These are phyloP conservation scores for Cladosporium sphaerospermum DNA, from an alignment of 2,329 filamentous ascomycete genomes.

Conservation along the genomic window DNA sequence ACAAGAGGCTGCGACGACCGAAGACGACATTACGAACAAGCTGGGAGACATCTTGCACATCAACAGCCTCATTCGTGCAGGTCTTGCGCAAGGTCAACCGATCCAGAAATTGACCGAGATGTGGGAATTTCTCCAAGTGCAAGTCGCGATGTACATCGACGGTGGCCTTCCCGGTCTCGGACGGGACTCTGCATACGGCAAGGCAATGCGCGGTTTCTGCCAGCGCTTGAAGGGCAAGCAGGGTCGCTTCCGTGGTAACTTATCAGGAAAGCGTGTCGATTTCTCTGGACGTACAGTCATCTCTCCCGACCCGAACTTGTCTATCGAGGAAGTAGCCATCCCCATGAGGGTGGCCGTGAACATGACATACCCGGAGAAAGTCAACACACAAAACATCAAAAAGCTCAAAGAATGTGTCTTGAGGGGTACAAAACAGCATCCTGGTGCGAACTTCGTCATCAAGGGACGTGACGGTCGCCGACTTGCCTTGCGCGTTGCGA, in stretches of 20 bases:
- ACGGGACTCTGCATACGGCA: constrained; percentile 77
- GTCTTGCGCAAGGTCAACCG: constrained; percentile 74
- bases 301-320: constrained; percentile 89
- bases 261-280: constrained; percentile 97
- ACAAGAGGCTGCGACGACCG: constrained; percentile 87
- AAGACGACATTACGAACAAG: constrained; percentile 95
- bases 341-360: constrained; percentile 91
- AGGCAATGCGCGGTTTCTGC: constrained; percentile 86
- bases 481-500: constrained; percentile 57
- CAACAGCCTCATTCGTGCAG: constrained; percentile 78
- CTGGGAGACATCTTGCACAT: constrained; percentile 94
- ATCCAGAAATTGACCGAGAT: constrained; percentile 92
- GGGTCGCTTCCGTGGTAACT: constrained; percentile 90
- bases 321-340: constrained; percentile 89
- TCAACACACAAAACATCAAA: constrained; percentile 75
- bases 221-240: constrained; percentile 96
- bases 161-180: constrained; percentile 84
- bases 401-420: constrained; percentile 69
- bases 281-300: constrained; percentile 98
- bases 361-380: constrained; percentile 88
- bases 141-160: constrained; percentile 97
- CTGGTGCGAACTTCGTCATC: constrained; percentile 77
- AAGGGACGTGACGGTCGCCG: constrained; percentile 67
- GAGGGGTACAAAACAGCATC: constrained; percentile 73
- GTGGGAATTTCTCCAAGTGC: constrained; percentile 93